A percentile compares a stretch with the other conserved stretches of the same genome.
Evolutionary conservation across 345 rosid species (phyloP).

Genomic region (Excoecaria cochinchinensis): DNA sequence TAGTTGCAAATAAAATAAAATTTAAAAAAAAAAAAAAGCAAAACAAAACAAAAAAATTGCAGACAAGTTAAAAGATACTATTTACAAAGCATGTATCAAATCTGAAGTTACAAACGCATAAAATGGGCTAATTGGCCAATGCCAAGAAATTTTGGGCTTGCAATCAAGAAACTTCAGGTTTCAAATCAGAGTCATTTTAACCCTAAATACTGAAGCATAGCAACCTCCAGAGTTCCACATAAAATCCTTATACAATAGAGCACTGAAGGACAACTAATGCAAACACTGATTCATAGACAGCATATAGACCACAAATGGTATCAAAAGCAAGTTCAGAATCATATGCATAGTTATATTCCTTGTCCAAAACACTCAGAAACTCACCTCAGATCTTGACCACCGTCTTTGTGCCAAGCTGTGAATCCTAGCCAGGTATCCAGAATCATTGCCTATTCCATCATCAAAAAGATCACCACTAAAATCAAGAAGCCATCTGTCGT

Average conservation of each 20-base stretch:
- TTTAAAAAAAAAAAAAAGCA: no score
- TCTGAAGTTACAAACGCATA: background rate
- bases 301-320: background rate
- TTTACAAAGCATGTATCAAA: background rate
- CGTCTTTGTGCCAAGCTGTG: constrained; percentile 49
- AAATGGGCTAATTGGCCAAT: background rate
- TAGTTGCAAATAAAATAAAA: background rate
- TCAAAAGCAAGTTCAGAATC: background rate
- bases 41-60: no score
- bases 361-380: background rate
- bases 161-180: background rate
- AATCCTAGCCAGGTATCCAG: constrained; percentile 47
- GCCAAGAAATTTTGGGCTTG: background rate
- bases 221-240: no score
- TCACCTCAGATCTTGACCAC: constrained; percentile 64
- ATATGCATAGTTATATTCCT: background rate
- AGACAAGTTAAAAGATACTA: background rate
- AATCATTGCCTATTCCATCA: constrained; percentile 41
- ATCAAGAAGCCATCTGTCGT: constrained; percentile 59
- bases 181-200: constrained; percentile 8
- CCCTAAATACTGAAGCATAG: background rate
- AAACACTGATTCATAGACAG: background rate
- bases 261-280: background rate
- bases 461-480: constrained; percentile 41
- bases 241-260: background rate